Conservation (phyloP, 805 yeast species). For the Kregervanrija delftensis region DNA sequence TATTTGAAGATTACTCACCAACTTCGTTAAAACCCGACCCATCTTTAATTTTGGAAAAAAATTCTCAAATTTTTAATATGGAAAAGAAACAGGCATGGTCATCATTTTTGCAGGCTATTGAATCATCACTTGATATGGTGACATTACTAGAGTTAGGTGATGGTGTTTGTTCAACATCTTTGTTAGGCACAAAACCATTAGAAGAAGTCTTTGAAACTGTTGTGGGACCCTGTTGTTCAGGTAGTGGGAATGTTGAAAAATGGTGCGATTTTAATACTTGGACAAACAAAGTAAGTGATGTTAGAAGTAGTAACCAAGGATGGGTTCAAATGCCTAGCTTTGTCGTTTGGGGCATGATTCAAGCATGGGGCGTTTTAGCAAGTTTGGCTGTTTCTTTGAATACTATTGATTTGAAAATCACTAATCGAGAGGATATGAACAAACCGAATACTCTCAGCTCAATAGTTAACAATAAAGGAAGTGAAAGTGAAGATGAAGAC, state of each 20-base stretch:
- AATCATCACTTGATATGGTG: conserved; percentile 26
- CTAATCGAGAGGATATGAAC: background rate
- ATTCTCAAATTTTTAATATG: background rate
- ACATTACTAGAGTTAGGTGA: conserved; percentile 33
- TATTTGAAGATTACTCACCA: conserved; percentile 21
- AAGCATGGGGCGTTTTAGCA: conserved; percentile 4
- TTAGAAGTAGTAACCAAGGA: conserved; percentile 27
- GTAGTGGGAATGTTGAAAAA: conserved; percentile 7
- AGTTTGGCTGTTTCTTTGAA: conserved; percentile 1
- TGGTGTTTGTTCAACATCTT: conserved; percentile 24
- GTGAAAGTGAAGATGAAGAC: conserved; percentile 7
- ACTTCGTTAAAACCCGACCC: conserved; percentile 1
- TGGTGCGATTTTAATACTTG: conserved; percentile 12
- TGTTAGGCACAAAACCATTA: conserved; percentile 3
- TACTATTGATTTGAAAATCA: conserved; percentile 1
- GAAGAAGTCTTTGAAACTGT: conserved; percentile 13
- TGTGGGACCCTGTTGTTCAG: conserved; percentile 20
- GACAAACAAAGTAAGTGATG: conserved; percentile 13
- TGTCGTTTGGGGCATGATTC: conserved; percentile 5
- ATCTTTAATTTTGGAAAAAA: conserved; percentile 1
- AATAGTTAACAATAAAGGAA: background rate
- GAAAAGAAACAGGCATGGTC: conserved; percentile 5
- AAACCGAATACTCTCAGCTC: too few relatives aligned
- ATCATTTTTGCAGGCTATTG: conserved; percentile 7
- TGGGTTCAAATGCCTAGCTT: conserved; percentile 29